Conservation (phyloP, 106 monocot genomes). For the Dioscorea zingiberensis region DNA sequence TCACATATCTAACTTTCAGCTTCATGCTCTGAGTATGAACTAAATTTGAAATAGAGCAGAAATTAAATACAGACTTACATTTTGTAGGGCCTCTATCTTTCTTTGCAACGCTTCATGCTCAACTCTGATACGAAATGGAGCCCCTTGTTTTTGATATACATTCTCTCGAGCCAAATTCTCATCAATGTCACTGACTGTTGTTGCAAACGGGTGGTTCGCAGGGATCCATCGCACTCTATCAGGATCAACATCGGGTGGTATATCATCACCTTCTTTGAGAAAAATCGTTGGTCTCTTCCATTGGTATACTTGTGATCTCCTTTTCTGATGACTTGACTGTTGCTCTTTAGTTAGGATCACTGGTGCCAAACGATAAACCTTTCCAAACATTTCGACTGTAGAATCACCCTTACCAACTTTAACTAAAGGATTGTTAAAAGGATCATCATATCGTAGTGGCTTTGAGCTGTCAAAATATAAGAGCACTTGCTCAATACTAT, state of each 20-base stretch:
- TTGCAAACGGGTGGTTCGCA: constrained; percentile 89
- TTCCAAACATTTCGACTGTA: constrained; percentile 82
- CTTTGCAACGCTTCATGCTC: constrained; percentile 95
- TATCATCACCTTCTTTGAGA: constrained; percentile 88
- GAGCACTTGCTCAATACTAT: too few species aligned
- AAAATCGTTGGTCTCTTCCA: constrained; percentile 92
- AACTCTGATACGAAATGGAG: constrained; percentile 80
- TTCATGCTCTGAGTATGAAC: too few species aligned
- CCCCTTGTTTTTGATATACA: constrained; percentile 80
- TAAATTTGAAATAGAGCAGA: not conserved
- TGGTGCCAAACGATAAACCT: constrained; percentile 77
- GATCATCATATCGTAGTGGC: constrained; percentile 80
- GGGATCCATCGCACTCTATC: constrained; percentile 87
- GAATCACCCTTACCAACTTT: constrained; percentile 58
- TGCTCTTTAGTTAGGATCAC: constrained; percentile 75
- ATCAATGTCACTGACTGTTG: constrained; percentile 70
- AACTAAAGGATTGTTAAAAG: constrained; percentile 88
- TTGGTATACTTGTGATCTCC: constrained; percentile 74
- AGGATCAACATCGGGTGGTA: constrained; percentile 84
- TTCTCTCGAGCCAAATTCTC: constrained; percentile 65
- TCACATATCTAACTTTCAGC: too few species aligned
- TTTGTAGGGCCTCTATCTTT: constrained; percentile 58
- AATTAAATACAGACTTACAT: constrained; percentile 29
- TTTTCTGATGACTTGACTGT: constrained; percentile 64
- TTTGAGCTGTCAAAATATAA: constrained; percentile 45